Base-by-base conservation (phyloP, 176 grass and related monocot species). In the Bromus sterilis region DNA sequence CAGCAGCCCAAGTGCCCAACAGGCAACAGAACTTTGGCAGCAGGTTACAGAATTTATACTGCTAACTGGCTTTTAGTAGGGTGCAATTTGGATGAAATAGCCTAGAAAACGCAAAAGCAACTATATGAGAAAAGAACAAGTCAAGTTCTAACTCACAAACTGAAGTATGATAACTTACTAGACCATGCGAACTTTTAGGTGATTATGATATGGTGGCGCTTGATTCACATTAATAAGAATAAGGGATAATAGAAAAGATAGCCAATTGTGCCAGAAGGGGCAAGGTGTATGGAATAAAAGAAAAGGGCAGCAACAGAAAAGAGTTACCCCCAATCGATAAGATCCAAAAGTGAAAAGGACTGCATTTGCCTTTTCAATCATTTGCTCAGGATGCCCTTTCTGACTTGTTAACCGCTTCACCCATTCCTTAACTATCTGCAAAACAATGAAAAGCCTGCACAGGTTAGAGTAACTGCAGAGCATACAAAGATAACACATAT, bases 261-360 rank as follows among this genome's bases (percentile, higher is more conserved):
- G 29, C 5, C 31, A 61, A 64, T 12, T 74, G 56, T 74, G 64
- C 12, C 59, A 33, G 26, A 66, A 79, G 29, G 28, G 66, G 86
- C 23, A 71, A 75, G 23, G 63, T 80, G 77, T 51, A 60, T 28
- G 32, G 14, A 5, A 8, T 62, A 56, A 70, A 87, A 76, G n/a
- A 77, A 37, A 77, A 70, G 20, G 61, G 4, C 2, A 64, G 11
- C 9, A 60, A 78, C 9, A 60, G 71, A 61, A 30, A 32, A 20
- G 56, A 74, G 23, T 82, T 98, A 98, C 95, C 92, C 95, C 95
- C 83, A 98, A 72, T 67, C 90, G 80, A 44, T 98, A 98, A 46
- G 95, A 98, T 29, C 95, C 95, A 80, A 98, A 98, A 11, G 95
- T 98, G 71, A 95, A 91, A 87, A 98, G 91, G 48, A 84, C 82